A percentile compares a stretch with the other conserved stretches of the same genome.
These are phyloP conservation scores for Trichothecium sympodiale DNA, from an alignment of 2,329 filamentous ascomycete species.

Conservation along the genomic window DNA sequence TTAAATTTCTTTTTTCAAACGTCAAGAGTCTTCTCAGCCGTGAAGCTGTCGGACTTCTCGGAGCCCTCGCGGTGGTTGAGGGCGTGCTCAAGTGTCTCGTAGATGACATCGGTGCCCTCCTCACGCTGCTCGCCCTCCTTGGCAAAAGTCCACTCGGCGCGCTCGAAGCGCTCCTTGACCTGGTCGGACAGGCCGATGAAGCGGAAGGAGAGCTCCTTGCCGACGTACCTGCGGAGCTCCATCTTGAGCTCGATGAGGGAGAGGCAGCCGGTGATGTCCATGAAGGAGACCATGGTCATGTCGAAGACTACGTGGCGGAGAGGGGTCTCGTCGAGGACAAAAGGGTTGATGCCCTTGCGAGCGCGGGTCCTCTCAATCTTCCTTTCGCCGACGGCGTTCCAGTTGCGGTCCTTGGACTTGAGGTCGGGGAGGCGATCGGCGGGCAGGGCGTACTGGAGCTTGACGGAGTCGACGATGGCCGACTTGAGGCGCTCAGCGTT, in stretches of 20 bases:
- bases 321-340: constrained; percentile 21
- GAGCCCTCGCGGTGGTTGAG: constrained; percentile 9
- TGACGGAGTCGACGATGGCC: constrained; percentile 36
- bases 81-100: constrained; percentile 9
- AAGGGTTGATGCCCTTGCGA: constrained; percentile 19
- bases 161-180: constrained; percentile 24
- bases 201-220: constrained; percentile 30
- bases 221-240: constrained; percentile 37
- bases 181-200: constrained; percentile 36
- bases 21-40: constrained; percentile 2
- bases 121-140: constrained; percentile 14
- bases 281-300: constrained; percentile 37
- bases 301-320: constrained; percentile 41
- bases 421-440: constrained; percentile 28
- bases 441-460: constrained; percentile 25
- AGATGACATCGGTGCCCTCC: constrained; percentile 9
- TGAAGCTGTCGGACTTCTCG: constrained; percentile 5
- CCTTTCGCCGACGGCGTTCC: constrained; percentile 41
- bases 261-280: constrained; percentile 40
- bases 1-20: neutral
- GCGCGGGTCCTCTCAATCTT: constrained; percentile 33
- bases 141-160: constrained; percentile 25
- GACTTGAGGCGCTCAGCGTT: constrained; percentile 45
- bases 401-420: constrained; percentile 31
- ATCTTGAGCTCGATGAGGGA: constrained; percentile 35